Evolutionary conservation across 805 yeast genomes (phyloP).

Genomic region (Candida maesae): DNA sequence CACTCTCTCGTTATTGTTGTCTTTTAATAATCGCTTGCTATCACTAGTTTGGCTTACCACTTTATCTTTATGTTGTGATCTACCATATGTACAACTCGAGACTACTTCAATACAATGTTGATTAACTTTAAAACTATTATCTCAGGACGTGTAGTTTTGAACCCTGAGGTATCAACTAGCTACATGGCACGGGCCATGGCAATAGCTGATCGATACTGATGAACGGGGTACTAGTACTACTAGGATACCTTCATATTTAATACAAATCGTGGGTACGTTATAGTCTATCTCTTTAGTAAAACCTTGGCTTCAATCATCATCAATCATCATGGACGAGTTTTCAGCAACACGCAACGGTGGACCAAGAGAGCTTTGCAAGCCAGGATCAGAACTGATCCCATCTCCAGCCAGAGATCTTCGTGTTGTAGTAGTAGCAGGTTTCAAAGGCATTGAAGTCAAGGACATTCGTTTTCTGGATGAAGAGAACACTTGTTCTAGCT

Average conservation of each 20-base stretch:
- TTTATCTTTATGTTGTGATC: too few relatives aligned
- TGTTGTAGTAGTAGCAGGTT: conserved; percentile 12
- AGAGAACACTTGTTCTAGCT: conserved; percentile 16
- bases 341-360: conserved; percentile 17
- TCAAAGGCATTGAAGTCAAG: conserved; percentile 23
- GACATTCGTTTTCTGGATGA: conserved; percentile 23
- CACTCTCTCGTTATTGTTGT: background rate
- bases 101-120: background rate
- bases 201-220: too few relatives aligned
- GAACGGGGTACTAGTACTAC: too few relatives aligned
- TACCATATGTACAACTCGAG: background rate
- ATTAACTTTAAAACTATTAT: background rate
- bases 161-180: too few relatives aligned
- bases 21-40: too few relatives aligned
- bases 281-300: too few relatives aligned
- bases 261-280: background rate
- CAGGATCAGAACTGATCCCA: background rate
- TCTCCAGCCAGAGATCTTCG: conserved; percentile 4
- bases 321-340: background rate
- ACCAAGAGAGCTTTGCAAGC: conserved; percentile 8
- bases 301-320: too few relatives aligned
- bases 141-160: too few relatives aligned
- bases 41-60: too few relatives aligned
- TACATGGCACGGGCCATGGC: too few relatives aligned
- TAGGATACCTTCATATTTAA: too few relatives aligned